These are phyloP conservation scores for Sugiyamaella floridensis DNA, from an alignment of 805 yeast species.

Conservation along the genomic window DNA sequence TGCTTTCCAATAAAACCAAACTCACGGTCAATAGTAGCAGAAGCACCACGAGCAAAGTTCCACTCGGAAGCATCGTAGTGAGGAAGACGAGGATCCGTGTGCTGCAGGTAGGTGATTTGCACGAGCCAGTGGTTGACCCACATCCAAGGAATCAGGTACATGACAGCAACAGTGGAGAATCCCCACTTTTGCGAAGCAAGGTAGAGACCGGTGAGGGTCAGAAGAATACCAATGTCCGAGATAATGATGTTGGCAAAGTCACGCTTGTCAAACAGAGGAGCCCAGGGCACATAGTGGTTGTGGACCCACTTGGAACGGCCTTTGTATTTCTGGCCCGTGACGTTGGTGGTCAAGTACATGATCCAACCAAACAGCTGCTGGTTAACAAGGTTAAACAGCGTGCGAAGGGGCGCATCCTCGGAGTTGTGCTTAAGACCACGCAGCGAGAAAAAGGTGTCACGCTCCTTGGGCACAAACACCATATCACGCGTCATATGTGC, in stretches of 20 bases:
- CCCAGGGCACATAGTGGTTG: conserved; percentile 65
- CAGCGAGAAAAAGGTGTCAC: conserved; percentile 43
- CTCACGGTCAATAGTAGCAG: conserved; percentile 80
- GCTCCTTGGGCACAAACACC: conserved; percentile 74
- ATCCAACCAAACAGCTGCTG: conserved; percentile 82
- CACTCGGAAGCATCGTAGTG: conserved; percentile 71
- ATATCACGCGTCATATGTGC: conserved; percentile 77
- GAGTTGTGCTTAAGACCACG: conserved; percentile 45
- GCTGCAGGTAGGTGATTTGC: conserved; percentile 78
- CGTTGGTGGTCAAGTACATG: conserved; percentile 58
- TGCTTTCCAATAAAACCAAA: conserved; percentile 73
- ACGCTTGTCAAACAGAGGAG: conserved; percentile 67
- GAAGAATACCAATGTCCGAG: conserved; percentile 64
- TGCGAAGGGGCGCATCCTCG: conserved; percentile 68
- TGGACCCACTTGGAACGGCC: conserved; percentile 42
- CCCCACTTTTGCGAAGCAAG: conserved; percentile 59
- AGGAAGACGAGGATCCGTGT: conserved; percentile 71
- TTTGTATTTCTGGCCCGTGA: conserved; percentile 64
- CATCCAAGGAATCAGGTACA: conserved; percentile 71
- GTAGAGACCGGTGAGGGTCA: conserved; percentile 48
- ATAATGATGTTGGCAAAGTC: conserved; percentile 67
- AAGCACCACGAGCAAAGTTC: conserved; percentile 80
- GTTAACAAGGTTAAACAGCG: conserved; percentile 46
- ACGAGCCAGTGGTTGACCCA: conserved; percentile 89
- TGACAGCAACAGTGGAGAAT: conserved; percentile 50